Evolutionary conservation across 1,139 yeast genomes (phyloP), one percentile per base, ranked within the genome.

Genomic region (Citeromyces hawaiiensis): DNA sequence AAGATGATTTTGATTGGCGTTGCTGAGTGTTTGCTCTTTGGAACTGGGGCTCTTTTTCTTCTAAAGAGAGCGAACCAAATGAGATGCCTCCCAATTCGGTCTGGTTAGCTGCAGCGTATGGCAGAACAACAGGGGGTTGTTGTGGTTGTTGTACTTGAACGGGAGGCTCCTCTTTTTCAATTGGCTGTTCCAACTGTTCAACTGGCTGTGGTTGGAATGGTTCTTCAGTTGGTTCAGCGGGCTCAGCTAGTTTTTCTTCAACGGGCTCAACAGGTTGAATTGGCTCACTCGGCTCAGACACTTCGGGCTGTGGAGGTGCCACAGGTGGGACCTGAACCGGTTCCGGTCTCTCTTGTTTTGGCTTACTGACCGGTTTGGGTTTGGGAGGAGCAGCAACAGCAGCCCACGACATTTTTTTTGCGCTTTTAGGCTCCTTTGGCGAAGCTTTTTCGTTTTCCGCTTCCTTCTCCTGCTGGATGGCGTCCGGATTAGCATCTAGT

Each of bases 51-150:
- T 64, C 70, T 37, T 66, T 66, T 37, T 71, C 77, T 37, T 63
- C 68, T 48, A 71, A 61, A 34, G 74, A 63, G 56, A 76, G 65
- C 14, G 82, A 72, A 40, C 87, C 86, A 51, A 80, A 80, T 40
- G 82, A 79, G 41, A 79, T 81, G 48, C 83, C 85, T 39, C 76
- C 76, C 43, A 72, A 66, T 51, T 70, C 70, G 36, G 66, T 63
- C 45, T 67, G 62, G 51, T 69, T 72, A 38, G 67, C 56, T 39
- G 64, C 64, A 39, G 68, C 58, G 35, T 68, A 58, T 47, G 91
- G 91, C 53, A 82, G 71, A 40, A 80, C 78, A 44, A 82, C 91
- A 47, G 81, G 72, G 37, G 64, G 66, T 32, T 64, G 37, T 38
- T 44, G 43, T 30, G 36, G 39, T 40, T 33, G 40, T 31, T 38